phyloP scores from a whole-genome alignment of 768 basidiomycete genomes.

The Lactifluus subvellereus region DNA sequence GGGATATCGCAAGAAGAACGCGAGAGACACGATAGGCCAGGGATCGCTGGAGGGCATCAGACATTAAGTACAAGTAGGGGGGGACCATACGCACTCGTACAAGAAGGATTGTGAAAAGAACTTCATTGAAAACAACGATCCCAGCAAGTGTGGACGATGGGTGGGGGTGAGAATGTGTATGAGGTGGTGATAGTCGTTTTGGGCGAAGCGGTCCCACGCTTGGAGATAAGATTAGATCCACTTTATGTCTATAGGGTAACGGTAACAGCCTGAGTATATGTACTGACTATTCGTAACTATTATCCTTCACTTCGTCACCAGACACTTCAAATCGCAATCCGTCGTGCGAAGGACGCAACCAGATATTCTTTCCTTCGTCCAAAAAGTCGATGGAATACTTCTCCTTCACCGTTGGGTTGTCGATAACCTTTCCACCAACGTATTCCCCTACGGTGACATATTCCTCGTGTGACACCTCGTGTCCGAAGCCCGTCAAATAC shows the following conservation, averaged over 20 bases:
- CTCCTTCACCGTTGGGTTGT: constrained; percentile 33
- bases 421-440: constrained; percentile 34
- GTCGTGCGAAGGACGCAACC: constrained; percentile 72
- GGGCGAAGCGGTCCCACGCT: neutral
- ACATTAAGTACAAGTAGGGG: neutral
- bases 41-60: constrained; percentile 59
- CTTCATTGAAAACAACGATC: constrained; percentile 43
- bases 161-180: neutral
- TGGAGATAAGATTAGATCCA: constrained; percentile 6
- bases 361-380: constrained; percentile 42
- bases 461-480: constrained; percentile 74
- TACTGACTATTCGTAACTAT: constrained; percentile 37
- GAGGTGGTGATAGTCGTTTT: neutral
- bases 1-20: constrained; percentile 92
- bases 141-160: constrained; percentile 16
- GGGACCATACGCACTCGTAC: constrained; percentile 42
- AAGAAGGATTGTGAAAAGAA: constrained; percentile 52
- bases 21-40: constrained; percentile 88
- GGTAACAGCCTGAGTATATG: too few species aligned
- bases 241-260: too few species aligned
- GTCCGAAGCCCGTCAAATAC: constrained; percentile 71
- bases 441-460: constrained; percentile 59
- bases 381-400: constrained; percentile 42
- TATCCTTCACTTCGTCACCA: constrained; percentile 42
- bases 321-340: constrained; percentile 55